Evolutionary conservation across 2,329 filamentous ascomycete species (phyloP), one percentile per base, ranked within the genome.

Genomic region (Fusarium sp.): DNA sequence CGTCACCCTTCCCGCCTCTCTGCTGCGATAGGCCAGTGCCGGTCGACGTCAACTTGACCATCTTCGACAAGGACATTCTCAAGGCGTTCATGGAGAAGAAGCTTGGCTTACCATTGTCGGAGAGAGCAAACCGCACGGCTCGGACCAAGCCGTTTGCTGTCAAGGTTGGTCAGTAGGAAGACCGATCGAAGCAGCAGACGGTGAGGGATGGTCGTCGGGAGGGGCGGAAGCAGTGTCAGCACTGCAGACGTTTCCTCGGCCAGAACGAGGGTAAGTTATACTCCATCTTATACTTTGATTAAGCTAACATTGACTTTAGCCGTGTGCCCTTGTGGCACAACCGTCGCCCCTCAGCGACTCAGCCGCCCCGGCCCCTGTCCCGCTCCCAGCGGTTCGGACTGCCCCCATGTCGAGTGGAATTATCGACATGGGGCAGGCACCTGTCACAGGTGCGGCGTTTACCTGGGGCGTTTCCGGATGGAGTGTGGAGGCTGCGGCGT

Each of bases 1-100:
- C 22, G 0, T 22, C 16, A 20, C 10, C 13, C 1, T 73, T 73
- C 31, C 70, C 70, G 4, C 71, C 67, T 14, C 7, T 20, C 2
- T 73, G 71, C 20, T 73, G 70, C 20, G 31, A 5, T 0, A 3
- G 20, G 3, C n/a, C 4, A 6, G 6, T 73, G 1, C 62, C 66
- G 0, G 11, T 73, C 9, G 40, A 73, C 13, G 45, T 27, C 8
- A 73, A 67, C 35, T 64, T 54, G 5, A 3, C 18, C 5, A 27
- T n/a, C 1, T 64, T 73, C 29, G 37, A 62, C 14, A 2, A 9
- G 2, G 10, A 42, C 10, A 59, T 34, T 1, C 22, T 64, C 4
- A n/a, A 18, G 2, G 29, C 35, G 2, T 73, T 71, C n/a, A 1
- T 73, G 22, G 14, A 47, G 22, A 47, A 47, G 45, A 47, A 47